These are phyloP conservation scores for Penicillium sp. DNA, from an alignment of 2,329 filamentous ascomycete genomes.

Conservation along the genomic window DNA sequence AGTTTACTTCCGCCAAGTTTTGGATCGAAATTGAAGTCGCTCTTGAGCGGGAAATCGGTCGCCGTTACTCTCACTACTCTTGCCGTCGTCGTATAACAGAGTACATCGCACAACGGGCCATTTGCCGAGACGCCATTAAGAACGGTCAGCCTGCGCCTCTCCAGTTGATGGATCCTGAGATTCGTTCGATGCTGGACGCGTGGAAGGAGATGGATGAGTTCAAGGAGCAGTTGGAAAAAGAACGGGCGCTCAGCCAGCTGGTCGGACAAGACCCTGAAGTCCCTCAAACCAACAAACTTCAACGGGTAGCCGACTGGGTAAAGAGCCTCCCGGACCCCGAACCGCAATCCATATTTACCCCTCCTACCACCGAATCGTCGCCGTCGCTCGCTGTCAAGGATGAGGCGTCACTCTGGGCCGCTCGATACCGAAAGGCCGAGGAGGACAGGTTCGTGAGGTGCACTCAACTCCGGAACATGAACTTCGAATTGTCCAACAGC, in stretches of 20 bases:
- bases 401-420: constrained; percentile 8
- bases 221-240: constrained; percentile 12
- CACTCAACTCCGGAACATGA: constrained; percentile 3
- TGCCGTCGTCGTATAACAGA: constrained; percentile 32
- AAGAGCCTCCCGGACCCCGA: constrained; percentile 14
- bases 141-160: constrained; percentile 9
- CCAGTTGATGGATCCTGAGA: constrained; percentile 13
- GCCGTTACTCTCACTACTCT: constrained; percentile 36
- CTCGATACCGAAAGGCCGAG: constrained; percentile 9
- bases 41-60: constrained; percentile 24
- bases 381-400: constrained; percentile 7
- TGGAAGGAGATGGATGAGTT: constrained; percentile 26
- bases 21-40: constrained; percentile 28
- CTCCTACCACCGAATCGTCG: constrained; percentile 5
- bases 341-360: constrained; percentile 3
- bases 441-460: constrained; percentile 8
- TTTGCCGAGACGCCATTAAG: constrained; percentile 16
- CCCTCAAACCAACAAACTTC: constrained; percentile 12
- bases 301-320: constrained; percentile 20
- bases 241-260: constrained; percentile 11
- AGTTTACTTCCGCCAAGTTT: constrained; percentile 25
- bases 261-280: constrained; percentile 3
- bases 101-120: constrained; percentile 22
- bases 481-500: constrained; percentile 4
- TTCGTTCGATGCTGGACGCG: constrained; percentile 15